Evolutionary conservation across 1,284 basidiomycete species (phyloP), one percentile per base, ranked within the genome.

Genomic region (Cryptococcus jaspeensis): DNA sequence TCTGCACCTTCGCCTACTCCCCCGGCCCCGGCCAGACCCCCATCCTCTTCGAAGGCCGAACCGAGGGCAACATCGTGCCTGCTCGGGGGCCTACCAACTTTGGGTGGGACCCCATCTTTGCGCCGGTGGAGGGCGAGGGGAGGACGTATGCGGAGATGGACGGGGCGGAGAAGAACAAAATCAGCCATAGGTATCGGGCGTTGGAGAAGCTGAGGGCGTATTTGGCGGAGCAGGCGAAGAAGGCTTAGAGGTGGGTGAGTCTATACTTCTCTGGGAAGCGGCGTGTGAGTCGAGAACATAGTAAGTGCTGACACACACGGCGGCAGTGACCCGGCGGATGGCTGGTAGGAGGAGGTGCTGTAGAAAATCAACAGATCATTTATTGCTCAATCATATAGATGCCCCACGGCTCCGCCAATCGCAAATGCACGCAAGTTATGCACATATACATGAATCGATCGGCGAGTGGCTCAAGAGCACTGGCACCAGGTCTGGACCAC

Each of bases 1-100:
- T 98, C 8, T 98, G 95, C 79, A 98, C 95, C 0, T 98, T 98
- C 67, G 95, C 93, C 8, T 98, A 96, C 76, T 90, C 85, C 51
- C 80, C 88, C 2, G 91, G 92, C 0, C 91, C 92, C 11, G 88
- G 90, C 53, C 86, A 89, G 1, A 80, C 79, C 51, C 77, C 80
- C 0, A 66, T 92, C 51, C 75, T 98, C n/a, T 98, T 99, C 62
- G 93, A 98, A 72, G 95, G 95, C 0, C 82, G 83, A 20, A 97
- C 93, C 1, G 85, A 90, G 45, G 95, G 95, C 1, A 82, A 79
- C 22, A 94, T 99, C 52, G 96, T 99, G 0, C 85, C 85, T 23
- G 83, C 94, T 0, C 80, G 94, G 47, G 95, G 95, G 0, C 83
- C 86, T 0, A 80, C 80, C 16, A 77, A 83, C 22, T 84, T 96